Conservation (phyloP, 371 early-diverging fungal genomes). For the Zopfochytrium polystomum region DNA sequence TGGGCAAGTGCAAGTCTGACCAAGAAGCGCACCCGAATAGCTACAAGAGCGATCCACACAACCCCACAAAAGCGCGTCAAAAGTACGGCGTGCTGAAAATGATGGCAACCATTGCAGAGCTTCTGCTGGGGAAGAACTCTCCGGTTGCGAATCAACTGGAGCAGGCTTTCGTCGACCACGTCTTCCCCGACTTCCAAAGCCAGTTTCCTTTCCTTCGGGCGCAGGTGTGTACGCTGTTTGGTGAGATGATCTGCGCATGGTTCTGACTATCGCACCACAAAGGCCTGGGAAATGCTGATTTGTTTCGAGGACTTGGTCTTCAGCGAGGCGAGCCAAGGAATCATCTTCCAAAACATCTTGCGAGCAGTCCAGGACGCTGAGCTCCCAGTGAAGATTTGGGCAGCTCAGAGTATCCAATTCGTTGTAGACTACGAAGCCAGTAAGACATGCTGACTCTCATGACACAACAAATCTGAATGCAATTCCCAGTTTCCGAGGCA, state of each 20-base stretch:
- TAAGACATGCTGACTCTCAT: conserved; percentile 20
- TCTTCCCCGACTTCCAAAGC: conserved; percentile 83
- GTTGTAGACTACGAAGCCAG: conserved; percentile 69
- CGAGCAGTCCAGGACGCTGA: conserved; percentile 69
- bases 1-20: too few relatives aligned
- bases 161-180: conserved; percentile 77
- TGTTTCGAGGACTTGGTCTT: conserved; percentile 32
- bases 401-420: conserved; percentile 68
- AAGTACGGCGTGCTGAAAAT: conserved; percentile 89
- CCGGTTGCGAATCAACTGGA: conserved; percentile 59
- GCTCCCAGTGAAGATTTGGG: conserved; percentile 80
- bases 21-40: conserved; percentile 33
- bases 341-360: conserved; percentile 59
- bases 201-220: conserved; percentile 75
- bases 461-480: not conserved
- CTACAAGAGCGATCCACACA: conserved; percentile 59
- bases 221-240: conserved; percentile 46
- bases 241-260: conserved; percentile 1
- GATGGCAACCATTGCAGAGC: conserved; percentile 55
- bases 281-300: conserved; percentile 37
- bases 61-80: conserved; percentile 63
- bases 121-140: conserved; percentile 47
- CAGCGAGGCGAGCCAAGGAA: conserved; percentile 21
- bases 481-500: conserved; percentile 56
- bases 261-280: not conserved